These are phyloP conservation scores for Immersiella caudata DNA, from an alignment of 495 filamentous ascomycete species.

Conservation along the genomic window DNA sequence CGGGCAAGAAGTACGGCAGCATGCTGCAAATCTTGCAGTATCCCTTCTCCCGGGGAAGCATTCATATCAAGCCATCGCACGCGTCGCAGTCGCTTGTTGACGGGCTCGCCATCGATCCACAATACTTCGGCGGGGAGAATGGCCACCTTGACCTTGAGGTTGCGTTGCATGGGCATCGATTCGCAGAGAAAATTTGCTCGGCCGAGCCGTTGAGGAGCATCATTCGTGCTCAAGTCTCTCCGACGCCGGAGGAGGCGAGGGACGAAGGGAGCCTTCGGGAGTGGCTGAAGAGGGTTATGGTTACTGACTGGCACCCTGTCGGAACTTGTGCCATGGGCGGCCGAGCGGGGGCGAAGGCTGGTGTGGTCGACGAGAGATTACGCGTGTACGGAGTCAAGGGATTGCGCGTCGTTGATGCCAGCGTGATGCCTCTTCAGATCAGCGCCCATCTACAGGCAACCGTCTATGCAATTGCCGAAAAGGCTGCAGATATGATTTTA, in stretches of 20 bases:
- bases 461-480: slow-evolving; percentile 61
- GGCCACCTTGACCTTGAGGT: slow-evolving; percentile 50
- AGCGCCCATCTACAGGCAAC: slow-evolving; percentile 53
- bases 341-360: slow-evolving; percentile 29
- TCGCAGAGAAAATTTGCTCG: slow-evolving; percentile 48
- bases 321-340: slow-evolving; percentile 61
- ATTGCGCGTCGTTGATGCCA: slow-evolving; percentile 57
- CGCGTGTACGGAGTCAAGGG: slow-evolving; percentile 55
- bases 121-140: slow-evolving; percentile 44
- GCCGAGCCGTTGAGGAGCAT: slow-evolving; percentile 48
- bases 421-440: slow-evolving; percentile 53
- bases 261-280: slow-evolving; percentile 42
- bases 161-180: slow-evolving; percentile 43
- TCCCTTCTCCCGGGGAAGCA: slow-evolving; percentile 52
- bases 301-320: slow-evolving; percentile 52
- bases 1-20: slow-evolving; percentile 47
- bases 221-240: slow-evolving; percentile 43
- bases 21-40: slow-evolving; percentile 59
- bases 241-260: slow-evolving; percentile 28
- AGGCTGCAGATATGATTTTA: slow-evolving; percentile 52
- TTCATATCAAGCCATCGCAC: slow-evolving; percentile 44
- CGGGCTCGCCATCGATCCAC: slow-evolving; percentile 44
- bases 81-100: background rate
- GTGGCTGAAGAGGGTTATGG: slow-evolving; percentile 45
- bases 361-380: slow-evolving; percentile 55